These are phyloP conservation scores for Sporothrix pallida DNA, from an alignment of 2,329 filamentous ascomycete species.

Conservation along the genomic window DNA sequence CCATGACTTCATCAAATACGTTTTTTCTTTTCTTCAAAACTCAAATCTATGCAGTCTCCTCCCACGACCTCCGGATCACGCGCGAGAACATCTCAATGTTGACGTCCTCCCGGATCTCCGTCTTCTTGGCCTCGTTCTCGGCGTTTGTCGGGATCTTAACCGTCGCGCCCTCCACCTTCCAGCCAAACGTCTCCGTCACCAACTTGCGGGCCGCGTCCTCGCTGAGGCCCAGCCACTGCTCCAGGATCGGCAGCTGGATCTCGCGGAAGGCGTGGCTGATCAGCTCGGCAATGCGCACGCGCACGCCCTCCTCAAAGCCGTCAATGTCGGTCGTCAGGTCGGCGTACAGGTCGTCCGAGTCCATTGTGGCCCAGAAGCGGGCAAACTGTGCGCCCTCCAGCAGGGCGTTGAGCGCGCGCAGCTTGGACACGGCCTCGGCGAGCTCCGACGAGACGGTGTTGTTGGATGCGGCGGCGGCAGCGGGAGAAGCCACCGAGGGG, in stretches of 20 bases:
- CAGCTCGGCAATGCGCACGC: conserved; percentile 85
- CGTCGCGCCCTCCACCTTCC: conserved; percentile 70
- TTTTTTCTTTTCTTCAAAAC: not conserved
- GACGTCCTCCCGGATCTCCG: conserved; percentile 93
- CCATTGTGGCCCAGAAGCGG: conserved; percentile 89
- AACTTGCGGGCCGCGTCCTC: conserved; percentile 76
- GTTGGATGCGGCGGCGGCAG: conserved; percentile 58
- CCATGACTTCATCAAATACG: conserved; percentile 15
- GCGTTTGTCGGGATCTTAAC: conserved; percentile 88
- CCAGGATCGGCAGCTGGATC: conserved; percentile 69
- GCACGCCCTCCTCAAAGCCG: conserved; percentile 93
- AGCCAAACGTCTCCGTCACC: conserved; percentile 82
- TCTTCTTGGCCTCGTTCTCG: conserved; percentile 96
- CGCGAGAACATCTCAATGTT: conserved; percentile 84
- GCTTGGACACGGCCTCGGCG: conserved; percentile 88
- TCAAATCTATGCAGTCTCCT: conserved; percentile 67
- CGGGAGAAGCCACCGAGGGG: conserved; percentile 71
- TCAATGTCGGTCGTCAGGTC: conserved; percentile 93
- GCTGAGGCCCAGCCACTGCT: conserved; percentile 75
- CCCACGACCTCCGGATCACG: conserved; percentile 83
- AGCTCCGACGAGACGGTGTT: conserved; percentile 64
- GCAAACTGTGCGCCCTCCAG: conserved; percentile 90
- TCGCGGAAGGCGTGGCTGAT: conserved; percentile 81
- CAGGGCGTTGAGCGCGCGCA: conserved; percentile 80
- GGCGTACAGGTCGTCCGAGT: conserved; percentile 93